Base-by-base conservation (phyloP, 2,329 filamentous ascomycete species). In the Huntiella omanensis region DNA sequence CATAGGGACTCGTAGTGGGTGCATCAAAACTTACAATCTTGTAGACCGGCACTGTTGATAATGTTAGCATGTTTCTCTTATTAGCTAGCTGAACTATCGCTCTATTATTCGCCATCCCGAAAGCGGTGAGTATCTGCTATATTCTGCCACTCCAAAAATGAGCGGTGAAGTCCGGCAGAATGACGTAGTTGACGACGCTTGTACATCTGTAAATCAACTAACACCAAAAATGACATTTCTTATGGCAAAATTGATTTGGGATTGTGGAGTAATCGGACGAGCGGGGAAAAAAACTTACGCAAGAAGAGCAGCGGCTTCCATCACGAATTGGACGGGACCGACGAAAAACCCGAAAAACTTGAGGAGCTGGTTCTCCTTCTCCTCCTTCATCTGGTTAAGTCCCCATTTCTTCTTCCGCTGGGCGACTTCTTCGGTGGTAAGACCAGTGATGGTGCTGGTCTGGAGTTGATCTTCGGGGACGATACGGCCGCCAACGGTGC, bases 251-350 rank as follows among this genome's bases (percentile, higher is more conserved):
- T 43, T 43, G 28, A 15, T 15, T 13, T 41, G 8, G 15, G 17
- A 10, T 8, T 19, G 33, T 7, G 4, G 8, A 11, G 40, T 3
- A 12, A 13, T 1, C 32, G 38, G 10, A n/a, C 8, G n/a, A 57
- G 91, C 82, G 63, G 82, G 64, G 37, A 92, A 75, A 75, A 93
- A 75, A 75, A 82, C 83, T 51, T 80, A 83, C 59, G 85, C 84
- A 49, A 92, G 72, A 57, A 87, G 69, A 54, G 81, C 81, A 51
- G 83, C 82, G 62, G 75, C 71, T 77, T 88, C 83, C 85, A 93
- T 93, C 60, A 93, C 85, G 63, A 88, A 88, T 61, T 92, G 85
- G 54, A 93, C 88, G 16, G 86, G 86, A 53, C 86, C 86, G 47
- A 91, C 68, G 62, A 92, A 92, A 67, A 83, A 91, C 55, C 72